Evolutionary conservation across 768 basidiomycete genomes (phyloP).

Genomic region (Rickenella mellea): DNA sequence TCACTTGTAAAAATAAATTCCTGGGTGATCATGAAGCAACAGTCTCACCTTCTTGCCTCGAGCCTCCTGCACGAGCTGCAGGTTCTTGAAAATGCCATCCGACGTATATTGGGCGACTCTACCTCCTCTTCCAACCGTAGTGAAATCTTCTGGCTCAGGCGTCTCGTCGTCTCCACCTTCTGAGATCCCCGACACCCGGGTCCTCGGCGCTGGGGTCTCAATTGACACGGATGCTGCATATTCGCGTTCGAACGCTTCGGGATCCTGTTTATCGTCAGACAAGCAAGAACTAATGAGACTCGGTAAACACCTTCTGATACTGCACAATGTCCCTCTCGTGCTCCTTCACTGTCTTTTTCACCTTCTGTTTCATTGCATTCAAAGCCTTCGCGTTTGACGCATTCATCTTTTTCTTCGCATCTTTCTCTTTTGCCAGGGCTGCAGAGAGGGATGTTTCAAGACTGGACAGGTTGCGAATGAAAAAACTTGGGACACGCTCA

Average conservation of each 20-base stretch:
- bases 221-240: slow-evolving; percentile 48
- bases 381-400: slow-evolving; percentile 88
- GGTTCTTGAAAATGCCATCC: slow-evolving; percentile 84
- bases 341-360: slow-evolving; percentile 87
- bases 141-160: slow-evolving; percentile 57
- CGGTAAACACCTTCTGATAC: slow-evolving; percentile 59
- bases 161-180: slow-evolving; percentile 33
- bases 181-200: slow-evolving; percentile 21
- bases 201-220: slow-evolving; percentile 27
- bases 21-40: slow-evolving; percentile 1
- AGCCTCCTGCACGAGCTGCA: slow-evolving; percentile 86
- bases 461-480: slow-evolving; percentile 59
- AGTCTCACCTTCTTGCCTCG: slow-evolving; percentile 89
- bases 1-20: not conserved
- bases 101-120: slow-evolving; percentile 73
- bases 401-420: slow-evolving; percentile 94
- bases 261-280: slow-evolving; percentile 46
- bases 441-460: slow-evolving; percentile 71
- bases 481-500: slow-evolving; percentile 83
- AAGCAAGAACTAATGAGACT: not conserved
- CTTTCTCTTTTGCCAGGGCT: slow-evolving; percentile 78
- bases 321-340: slow-evolving; percentile 72
- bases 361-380: slow-evolving; percentile 96
- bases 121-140: slow-evolving; percentile 86
- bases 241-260: slow-evolving; percentile 77